A percentile compares a stretch with the other conserved stretches of the same genome.
These are phyloP conservation scores for Knoxia roxburghii DNA, from an alignment of 257 asterid genomes.

Conservation along the genomic window DNA sequence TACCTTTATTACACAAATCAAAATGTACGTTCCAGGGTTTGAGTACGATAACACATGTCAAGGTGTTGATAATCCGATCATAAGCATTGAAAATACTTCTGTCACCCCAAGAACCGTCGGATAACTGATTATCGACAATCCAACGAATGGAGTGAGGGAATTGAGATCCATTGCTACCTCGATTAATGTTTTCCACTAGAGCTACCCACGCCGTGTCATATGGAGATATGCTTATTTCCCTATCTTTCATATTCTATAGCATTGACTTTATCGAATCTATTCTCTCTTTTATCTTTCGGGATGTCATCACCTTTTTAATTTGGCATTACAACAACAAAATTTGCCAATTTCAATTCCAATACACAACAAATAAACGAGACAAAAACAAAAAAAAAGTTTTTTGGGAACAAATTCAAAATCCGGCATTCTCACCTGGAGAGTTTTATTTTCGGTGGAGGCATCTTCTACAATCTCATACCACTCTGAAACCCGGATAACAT, in stretches of 20 bases:
- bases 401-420: neutral
- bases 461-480: conserved; percentile 50
- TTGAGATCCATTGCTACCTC: conserved; percentile 47
- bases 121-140: conserved; percentile 64
- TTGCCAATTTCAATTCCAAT: neutral
- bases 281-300: conserved; percentile 23
- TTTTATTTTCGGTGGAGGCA: conserved; percentile 30
- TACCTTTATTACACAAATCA: conserved; percentile 46
- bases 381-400: neutral
- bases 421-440: conserved; percentile 26
- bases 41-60: conserved; percentile 76
- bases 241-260: conserved; percentile 65
- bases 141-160: conserved; percentile 66
- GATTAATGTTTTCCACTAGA: conserved; percentile 44
- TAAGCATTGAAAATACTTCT: conserved; percentile 39
- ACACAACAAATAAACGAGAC: neutral
- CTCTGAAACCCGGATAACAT: conserved; percentile 42
- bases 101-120: conserved; percentile 97
- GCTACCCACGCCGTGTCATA: conserved; percentile 99
- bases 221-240: conserved; percentile 65
- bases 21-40: conserved; percentile 56
- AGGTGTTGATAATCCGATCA: conserved; percentile 71
- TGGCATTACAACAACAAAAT: neutral
- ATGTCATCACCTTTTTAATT: conserved; percentile 11
- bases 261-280: conserved; percentile 29